These are phyloP conservation scores for Candida piceae DNA, from an alignment of 805 yeast species.

Conservation along the genomic window DNA sequence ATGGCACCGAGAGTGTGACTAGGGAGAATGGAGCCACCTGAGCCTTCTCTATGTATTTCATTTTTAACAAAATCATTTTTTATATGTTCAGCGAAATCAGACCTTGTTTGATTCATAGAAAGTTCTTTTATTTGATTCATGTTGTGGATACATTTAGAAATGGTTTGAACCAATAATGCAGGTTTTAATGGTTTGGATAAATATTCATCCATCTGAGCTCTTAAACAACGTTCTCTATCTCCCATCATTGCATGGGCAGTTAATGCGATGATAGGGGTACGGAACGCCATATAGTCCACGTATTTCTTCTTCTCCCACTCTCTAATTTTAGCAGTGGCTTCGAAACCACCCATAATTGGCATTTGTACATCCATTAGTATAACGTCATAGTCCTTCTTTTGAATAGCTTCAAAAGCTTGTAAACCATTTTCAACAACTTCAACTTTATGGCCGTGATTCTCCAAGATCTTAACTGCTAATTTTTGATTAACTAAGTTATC, in stretches of 20 bases:
- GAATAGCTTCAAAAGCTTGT: conserved; percentile 74
- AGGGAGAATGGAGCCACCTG: too few relatives aligned
- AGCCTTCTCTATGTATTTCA: conserved; percentile 8
- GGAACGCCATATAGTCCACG: conserved; percentile 55
- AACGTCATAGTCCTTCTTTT: conserved; percentile 65
- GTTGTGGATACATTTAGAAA: conserved; percentile 75
- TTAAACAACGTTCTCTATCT: conserved; percentile 79
- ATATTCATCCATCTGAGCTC: conserved; percentile 91
- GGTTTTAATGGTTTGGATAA: conserved; percentile 86
- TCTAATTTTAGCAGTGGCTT: conserved; percentile 80
- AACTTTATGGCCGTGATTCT: conserved; percentile 80
- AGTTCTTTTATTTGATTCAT: conserved; percentile 57
- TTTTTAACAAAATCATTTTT: conserved; percentile 19
- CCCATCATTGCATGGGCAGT: conserved; percentile 96
- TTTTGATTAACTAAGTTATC: conserved; percentile 86
- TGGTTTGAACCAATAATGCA: conserved; percentile 74
- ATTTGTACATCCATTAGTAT: conserved; percentile 91
- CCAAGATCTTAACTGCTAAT: conserved; percentile 77
- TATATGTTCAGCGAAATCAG: conserved; percentile 37
- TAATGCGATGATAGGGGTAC: conserved; percentile 84
- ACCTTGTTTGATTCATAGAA: conserved; percentile 38
- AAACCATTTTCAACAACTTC: conserved; percentile 83
- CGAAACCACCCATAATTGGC: conserved; percentile 96
- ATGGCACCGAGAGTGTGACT: too few relatives aligned
- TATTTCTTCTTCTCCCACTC: conserved; percentile 86